Base-by-base conservation (phyloP, 225 moss, liverwort and hornwort genomes). In the Physcomitrium patens region DNA sequence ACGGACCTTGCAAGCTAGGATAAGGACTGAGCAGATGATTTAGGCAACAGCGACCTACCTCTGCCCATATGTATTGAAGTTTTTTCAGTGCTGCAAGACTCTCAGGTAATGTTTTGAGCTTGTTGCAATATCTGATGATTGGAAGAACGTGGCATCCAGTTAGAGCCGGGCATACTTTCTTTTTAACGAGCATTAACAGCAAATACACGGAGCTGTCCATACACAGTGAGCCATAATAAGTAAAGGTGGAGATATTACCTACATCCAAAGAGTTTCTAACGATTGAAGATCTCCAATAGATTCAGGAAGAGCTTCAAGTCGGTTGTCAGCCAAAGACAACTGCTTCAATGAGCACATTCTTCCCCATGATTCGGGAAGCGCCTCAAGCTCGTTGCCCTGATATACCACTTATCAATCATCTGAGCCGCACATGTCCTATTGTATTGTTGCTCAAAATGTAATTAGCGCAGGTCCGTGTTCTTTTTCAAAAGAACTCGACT, bases 191-290 rank as follows among this genome's bases (percentile, higher is more conserved):
- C 44, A 43, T 20, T 27, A 67, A 63, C 28, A 44, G 43, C 24
- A 49, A 58, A 62, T 15, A 23, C 22, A 43, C 63, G 63, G 57
- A 53, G 43, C 9, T 41, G 31, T 37, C 31, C 31, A 37, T 37
- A 37, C 31, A 37, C 1, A 37, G 31, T 4, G 31, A 4, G 31
- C 31, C 31, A 37, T 37, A 7, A 37, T 37, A 37, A 37, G 31
- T 37, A 2, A 37, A 37, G 31, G 43, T 65, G 70, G 69, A 50
- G 60, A 26, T 23, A 22, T n/a, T 50, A 81, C 90, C 86, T 67
- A 94, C 92, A 95, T 78, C 94, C 92, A 95, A 77, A 95, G 78
- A 56, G 86, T 83, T 78, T 95, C 85, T 67, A 95, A 67, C 46
- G 84, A 82, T 61, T 73, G 84, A 74, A 92, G 82, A 61, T 91